Base-by-base conservation (phyloP, 208 protist genomes). In the Leishmania amazonensis region DNA sequence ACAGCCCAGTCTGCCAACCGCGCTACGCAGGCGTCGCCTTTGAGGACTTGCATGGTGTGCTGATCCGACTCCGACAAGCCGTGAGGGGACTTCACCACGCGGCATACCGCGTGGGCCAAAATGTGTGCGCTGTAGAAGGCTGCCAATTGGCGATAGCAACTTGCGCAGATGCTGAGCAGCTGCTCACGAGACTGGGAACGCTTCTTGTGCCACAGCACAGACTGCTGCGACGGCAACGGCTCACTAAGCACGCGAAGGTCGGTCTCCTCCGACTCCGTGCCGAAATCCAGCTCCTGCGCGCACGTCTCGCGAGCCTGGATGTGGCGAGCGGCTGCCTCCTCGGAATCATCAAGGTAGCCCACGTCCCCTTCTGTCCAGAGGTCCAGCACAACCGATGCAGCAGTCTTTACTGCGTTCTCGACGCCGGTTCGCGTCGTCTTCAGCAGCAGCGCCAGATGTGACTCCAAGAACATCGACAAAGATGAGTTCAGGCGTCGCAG, bases 271-370 rank as follows among this genome's bases (percentile, higher is more conserved):
- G 83, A 88, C 53, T 92, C 89, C 49, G 49, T 78, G 45, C 90
- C 85, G 73, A 96, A 95, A 83, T 97, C 94, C 35, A 94, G 74
- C 80, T 97, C 94, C 70, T 86, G 87, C 74, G 81, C 81, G 57
- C 86, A 92, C 54, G 80, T 31, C 72, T 91, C 82, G 3, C 78
- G 75, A 31, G 28, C 79, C 11, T 77, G 64, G 42, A 47, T 65
- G 70, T 73, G 42, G 62, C 75, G 79, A 51, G 60, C 78, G n/a
- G 42, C 80, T 1, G 71, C 73, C 74, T 79, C 77, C 38, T 68
- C 75, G 2, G 73, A 68, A 51, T 89, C 73, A 57, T 88, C 87
- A 38, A 92, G 24, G 76, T 83, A 88, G 75, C 62, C 83, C 21
- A 95, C 89, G 35, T 88, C 80, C n/a, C 91, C 91, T 73, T 91